Evolutionary conservation across 2,329 filamentous ascomycete genomes (phyloP).

Genomic region (Cladosporium sp.): DNA sequence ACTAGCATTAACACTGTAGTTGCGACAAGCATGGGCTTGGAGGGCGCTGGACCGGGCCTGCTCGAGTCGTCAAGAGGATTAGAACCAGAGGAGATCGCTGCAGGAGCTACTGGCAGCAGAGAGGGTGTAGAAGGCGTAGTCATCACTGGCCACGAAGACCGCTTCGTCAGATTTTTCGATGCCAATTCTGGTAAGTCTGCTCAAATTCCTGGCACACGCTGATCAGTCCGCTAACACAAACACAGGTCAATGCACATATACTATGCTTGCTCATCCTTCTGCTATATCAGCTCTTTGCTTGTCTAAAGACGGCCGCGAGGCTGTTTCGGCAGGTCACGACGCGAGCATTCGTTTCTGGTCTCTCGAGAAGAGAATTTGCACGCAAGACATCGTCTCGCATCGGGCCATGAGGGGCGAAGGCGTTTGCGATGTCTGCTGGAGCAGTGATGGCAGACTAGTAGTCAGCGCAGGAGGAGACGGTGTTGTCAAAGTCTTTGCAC

Average conservation of each 20-base stretch:
- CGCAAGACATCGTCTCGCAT: slow-evolving; percentile 90
- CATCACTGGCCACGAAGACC: slow-evolving; percentile 94
- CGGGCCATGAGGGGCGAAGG: slow-evolving; percentile 94
- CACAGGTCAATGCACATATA: slow-evolving; percentile 96
- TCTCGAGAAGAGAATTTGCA: slow-evolving; percentile 89
- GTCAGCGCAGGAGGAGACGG: slow-evolving; percentile 93
- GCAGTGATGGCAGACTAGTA: slow-evolving; percentile 88
- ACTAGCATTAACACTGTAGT: slow-evolving; percentile 88
- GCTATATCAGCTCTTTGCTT: slow-evolving; percentile 88
- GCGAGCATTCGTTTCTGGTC: slow-evolving; percentile 96
- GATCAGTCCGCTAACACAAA: not conserved
- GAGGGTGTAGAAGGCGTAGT: slow-evolving; percentile 79
- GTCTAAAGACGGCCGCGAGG: slow-evolving; percentile 87
- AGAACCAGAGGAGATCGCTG: slow-evolving; percentile 70
- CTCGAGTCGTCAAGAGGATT: slow-evolving; percentile 57
- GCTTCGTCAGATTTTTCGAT: slow-evolving; percentile 95
- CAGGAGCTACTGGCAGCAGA: slow-evolving; percentile 79
- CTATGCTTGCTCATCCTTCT: slow-evolving; percentile 93
- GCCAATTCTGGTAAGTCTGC: slow-evolving; percentile 85
- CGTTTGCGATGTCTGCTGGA: slow-evolving; percentile 92
- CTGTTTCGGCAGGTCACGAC: slow-evolving; percentile 94
- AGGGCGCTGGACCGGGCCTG: slow-evolving; percentile 52
- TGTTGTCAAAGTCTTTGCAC: slow-evolving; percentile 83
- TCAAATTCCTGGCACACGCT: not conserved
- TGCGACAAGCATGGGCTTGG: slow-evolving; percentile 71